A percentile compares a stretch with the other conserved stretches of the same genome.
Evolutionary conservation across 2,329 filamentous ascomycete genomes (phyloP).

Genomic region (Fusarium chaquense): DNA sequence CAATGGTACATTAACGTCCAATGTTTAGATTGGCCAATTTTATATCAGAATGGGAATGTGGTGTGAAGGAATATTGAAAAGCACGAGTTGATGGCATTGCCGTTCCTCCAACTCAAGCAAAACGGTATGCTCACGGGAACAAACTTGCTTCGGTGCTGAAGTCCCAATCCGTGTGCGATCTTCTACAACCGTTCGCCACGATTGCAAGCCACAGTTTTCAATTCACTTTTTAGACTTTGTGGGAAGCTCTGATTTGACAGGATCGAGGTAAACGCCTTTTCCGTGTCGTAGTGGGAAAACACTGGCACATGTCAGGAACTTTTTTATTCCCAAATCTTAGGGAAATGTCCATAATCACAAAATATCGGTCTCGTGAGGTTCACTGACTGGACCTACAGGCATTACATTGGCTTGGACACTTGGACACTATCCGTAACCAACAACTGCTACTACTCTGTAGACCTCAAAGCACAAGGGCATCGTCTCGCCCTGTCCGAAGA

Average conservation of each 20-base stretch:
- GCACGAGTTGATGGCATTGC: conserved; percentile 36
- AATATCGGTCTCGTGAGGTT: conserved; percentile 26
- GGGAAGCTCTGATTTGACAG: conserved; percentile 15
- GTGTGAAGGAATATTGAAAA: conserved; percentile 24
- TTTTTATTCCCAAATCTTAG: not conserved
- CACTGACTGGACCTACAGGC: conserved; percentile 24
- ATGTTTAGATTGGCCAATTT: conserved; percentile 36
- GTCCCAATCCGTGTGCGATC: conserved; percentile 27
- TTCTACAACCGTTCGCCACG: conserved; percentile 39
- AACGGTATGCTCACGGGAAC: conserved; percentile 41
- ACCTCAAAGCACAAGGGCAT: conserved; percentile 11
- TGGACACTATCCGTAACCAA: conserved; percentile 11
- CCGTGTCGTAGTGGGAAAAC: conserved; percentile 23
- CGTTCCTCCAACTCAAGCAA: conserved; percentile 38
- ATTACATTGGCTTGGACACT: conserved; percentile 10
- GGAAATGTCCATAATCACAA: not conserved
- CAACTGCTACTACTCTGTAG: not conserved
- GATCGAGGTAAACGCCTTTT: conserved; percentile 34
- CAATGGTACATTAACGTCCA: not conserved
- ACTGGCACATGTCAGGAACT: conserved; percentile 17
- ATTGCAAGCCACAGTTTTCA: conserved; percentile 39
- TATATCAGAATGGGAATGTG: conserved; percentile 13
- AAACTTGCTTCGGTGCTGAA: conserved; percentile 20
- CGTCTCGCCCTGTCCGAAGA: conserved; percentile 37
- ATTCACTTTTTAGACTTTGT: not conserved